Base-by-base conservation (phyloP, 2,329 filamentous ascomycete genomes). In the Scorias spongiosa region DNA sequence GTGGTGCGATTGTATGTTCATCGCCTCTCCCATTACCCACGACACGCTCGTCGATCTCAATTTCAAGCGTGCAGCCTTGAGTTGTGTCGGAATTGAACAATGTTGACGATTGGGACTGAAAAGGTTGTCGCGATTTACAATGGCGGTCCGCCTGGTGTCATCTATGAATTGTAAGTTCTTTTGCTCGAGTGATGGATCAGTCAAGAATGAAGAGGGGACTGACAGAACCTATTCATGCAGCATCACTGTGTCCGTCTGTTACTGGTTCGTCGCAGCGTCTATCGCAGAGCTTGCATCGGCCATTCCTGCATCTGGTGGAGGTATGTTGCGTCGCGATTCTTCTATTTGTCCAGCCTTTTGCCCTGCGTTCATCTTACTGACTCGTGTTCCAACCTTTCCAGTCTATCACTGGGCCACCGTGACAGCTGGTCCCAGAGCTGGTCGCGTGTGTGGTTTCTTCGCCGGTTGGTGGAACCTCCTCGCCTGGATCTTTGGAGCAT, bases 341-440 rank as follows among this genome's bases (percentile, higher is more conserved):
- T 26, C 20, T 26, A 7, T 26, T 26, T 26, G 7, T 7, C 7
- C 20, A 7, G 7, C 20, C 20, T 26, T 26, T 26, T 26, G 55
- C 60, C 2, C 59, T 64, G 9, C 59, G 61, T 0, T 56, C 57
- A 2, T 54, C 57, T 5, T 56, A 52, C 6, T 60, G 58, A 4
- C 5, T 9, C n/a, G n/a, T 36, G 32, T 9, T 36, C 32, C 12
- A 36, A 12, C 32, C 11, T 15, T 9, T 15, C 3, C 9, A 36
- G 69, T 74, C 9, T 74, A 74, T 51, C 70, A 74, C 46, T 74
- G 69, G 70, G 69, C 70, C 3, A 65, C 64, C 3, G 61, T 72
- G 15, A 72, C 70, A 1, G 63, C 65, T 10, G 70, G 69, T 6
- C 53, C 53, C 1, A 63, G 57, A 38, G 69, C 67, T 55, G 69